Conservation (phyloP, 2,329 filamentous ascomycete species). For the Colletotrichum viniferum region DNA sequence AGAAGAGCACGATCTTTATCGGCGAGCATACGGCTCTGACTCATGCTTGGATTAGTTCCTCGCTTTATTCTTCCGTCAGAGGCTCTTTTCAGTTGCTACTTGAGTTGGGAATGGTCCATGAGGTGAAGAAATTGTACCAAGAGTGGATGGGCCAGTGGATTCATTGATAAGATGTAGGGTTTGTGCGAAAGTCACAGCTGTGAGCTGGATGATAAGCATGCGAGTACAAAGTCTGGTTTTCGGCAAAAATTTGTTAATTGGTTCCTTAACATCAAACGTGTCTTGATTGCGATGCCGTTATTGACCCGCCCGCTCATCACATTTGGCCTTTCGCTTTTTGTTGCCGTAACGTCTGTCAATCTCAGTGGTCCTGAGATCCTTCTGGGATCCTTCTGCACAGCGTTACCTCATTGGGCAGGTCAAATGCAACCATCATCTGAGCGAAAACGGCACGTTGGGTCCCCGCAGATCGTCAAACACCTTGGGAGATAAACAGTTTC, state of each 20-base stretch:
- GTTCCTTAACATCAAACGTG: neutral
- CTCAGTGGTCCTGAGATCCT: neutral
- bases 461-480: neutral
- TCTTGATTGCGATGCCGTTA: neutral
- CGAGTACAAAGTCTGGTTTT: neutral
- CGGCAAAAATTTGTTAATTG: neutral
- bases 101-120: slow-evolving; percentile 25
- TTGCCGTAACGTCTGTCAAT: neutral
- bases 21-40: slow-evolving; percentile 38
- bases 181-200: neutral
- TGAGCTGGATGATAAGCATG: neutral
- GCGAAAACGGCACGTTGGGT: neutral
- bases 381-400: neutral
- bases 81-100: slow-evolving; percentile 33
- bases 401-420: neutral
- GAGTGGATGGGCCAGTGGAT: slow-evolving; percentile 30
- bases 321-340: neutral
- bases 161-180: neutral
- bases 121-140: slow-evolving; percentile 27
- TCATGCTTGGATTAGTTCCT: slow-evolving; percentile 36
- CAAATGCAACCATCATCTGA: neutral
- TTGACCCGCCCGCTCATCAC: neutral
- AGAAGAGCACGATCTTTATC: slow-evolving; percentile 48
- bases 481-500: neutral
- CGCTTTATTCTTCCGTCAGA: slow-evolving; percentile 31